Conservation (phyloP, 805 yeast species). For the Hanseniaspora osmophila region DNA sequence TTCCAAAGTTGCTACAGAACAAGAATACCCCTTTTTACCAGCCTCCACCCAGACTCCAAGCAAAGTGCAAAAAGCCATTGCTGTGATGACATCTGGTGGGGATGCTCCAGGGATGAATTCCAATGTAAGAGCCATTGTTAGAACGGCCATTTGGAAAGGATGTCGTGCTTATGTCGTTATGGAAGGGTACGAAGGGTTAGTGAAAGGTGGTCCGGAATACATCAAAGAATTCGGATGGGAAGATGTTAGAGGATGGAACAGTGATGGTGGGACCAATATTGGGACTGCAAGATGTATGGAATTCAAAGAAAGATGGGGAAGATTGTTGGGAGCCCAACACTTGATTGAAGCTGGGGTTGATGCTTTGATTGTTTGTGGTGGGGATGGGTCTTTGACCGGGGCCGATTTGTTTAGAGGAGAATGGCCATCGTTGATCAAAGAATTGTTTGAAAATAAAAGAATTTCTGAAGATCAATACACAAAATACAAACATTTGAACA, state of each 20-base stretch:
- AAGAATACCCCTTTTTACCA: constrained; percentile 13
- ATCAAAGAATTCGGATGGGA: constrained; percentile 57
- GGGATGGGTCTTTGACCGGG: constrained; percentile 74
- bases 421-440: constrained; percentile 60
- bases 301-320: constrained; percentile 52
- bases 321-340: constrained; percentile 49
- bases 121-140: constrained; percentile 56
- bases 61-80: constrained; percentile 35
- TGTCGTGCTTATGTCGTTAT: constrained; percentile 55
- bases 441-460: constrained; percentile 32
- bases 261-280: constrained; percentile 62
- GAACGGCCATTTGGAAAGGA: constrained; percentile 50
- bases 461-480: constrained; percentile 34
- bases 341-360: constrained; percentile 61
- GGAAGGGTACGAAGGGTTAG: constrained; percentile 67
- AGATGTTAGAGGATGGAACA: constrained; percentile 57
- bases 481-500: constrained; percentile 42
- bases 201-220: constrained; percentile 40
- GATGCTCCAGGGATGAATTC: constrained; percentile 78
- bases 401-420: constrained; percentile 65
- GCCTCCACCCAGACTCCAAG: not conserved
- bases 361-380: constrained; percentile 69
- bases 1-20: constrained; percentile 9
- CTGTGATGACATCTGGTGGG: constrained; percentile 73
- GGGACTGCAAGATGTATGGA: constrained; percentile 67